Conservation (phyloP, 768 basidiomycete species). For the Pholiota molesta region DNA sequence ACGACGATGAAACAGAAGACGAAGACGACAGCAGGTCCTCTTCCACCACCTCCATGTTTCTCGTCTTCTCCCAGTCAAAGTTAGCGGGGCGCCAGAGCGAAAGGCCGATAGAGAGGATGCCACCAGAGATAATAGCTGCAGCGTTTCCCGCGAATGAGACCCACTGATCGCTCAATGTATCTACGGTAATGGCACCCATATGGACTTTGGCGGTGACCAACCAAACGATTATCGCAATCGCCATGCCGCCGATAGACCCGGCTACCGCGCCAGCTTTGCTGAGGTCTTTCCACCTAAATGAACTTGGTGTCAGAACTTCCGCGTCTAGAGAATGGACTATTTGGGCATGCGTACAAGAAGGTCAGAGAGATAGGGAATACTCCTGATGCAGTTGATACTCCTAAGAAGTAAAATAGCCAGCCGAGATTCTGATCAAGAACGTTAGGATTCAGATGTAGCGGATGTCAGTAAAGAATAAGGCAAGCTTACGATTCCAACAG, state of each 20-base stretch:
- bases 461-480: background rate
- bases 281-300: conserved; percentile 24
- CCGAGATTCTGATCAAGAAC: background rate
- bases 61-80: conserved; percentile 29
- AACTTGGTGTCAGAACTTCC: conserved; percentile 3
- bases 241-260: conserved; percentile 28
- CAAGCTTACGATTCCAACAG: background rate
- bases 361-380: conserved; percentile 25
- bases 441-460: conserved; percentile 25
- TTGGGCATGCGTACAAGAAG: background rate
- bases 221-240: conserved; percentile 28
- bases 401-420: conserved; percentile 18
- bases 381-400: conserved; percentile 25
- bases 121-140: conserved; percentile 27
- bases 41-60: conserved; percentile 13
- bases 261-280: conserved; percentile 24
- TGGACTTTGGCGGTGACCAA: conserved; percentile 24
- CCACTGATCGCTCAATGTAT: conserved; percentile 26
- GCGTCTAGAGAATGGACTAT: background rate
- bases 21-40: conserved; percentile 7
- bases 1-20: background rate
- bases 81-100: conserved; percentile 29
- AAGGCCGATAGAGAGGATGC: conserved; percentile 23
- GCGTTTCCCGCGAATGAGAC: conserved; percentile 29
- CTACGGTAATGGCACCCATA: conserved; percentile 25